Conservation (phyloP, 2,329 filamentous ascomycete genomes). For the Pyrenochaeta sp. region DNA sequence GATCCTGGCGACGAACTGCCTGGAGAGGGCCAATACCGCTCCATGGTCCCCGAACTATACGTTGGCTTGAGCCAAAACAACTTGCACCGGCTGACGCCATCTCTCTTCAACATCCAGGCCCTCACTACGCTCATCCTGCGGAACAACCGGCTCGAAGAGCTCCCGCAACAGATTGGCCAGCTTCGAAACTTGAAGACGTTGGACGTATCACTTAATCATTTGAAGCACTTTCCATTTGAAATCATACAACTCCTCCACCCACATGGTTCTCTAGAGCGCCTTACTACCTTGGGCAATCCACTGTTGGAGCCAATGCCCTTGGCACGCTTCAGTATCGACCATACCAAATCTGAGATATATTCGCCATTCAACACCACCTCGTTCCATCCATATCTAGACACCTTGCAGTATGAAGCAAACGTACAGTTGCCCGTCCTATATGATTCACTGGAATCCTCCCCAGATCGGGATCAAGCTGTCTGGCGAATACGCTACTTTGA, state of each 20-base stretch:
- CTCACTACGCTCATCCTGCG: slow-evolving; percentile 36
- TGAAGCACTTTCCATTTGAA: slow-evolving; percentile 37
- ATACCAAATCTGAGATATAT: neutral
- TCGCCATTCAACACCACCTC: neutral
- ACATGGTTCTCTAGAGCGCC: slow-evolving; percentile 17
- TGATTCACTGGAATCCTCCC: neutral
- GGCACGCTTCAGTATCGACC: neutral
- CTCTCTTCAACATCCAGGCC: slow-evolving; percentile 35
- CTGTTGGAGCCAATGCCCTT: slow-evolving; percentile 18
- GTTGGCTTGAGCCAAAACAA: slow-evolving; percentile 34
- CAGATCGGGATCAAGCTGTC: slow-evolving; percentile 20
- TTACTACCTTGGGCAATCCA: slow-evolving; percentile 27
- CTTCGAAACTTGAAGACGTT: slow-evolving; percentile 29
- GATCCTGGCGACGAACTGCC: slow-evolving; percentile 36
- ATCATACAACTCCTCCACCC: slow-evolving; percentile 28
- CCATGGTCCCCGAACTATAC: slow-evolving; percentile 36
- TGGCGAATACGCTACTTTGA: slow-evolving; percentile 27
- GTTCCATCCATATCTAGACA: slow-evolving; percentile 1
- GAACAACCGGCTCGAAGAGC: slow-evolving; percentile 34
- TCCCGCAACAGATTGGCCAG: slow-evolving; percentile 36
- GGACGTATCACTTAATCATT: slow-evolving; percentile 32
- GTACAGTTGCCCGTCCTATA: slow-evolving; percentile 14
- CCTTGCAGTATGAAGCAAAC: slow-evolving; percentile 4
- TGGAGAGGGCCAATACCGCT: slow-evolving; percentile 39
- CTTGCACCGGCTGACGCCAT: slow-evolving; percentile 26